phyloP scores from a whole-genome alignment of 129 eudicot genomes.

The Saussurea involucrata region DNA sequence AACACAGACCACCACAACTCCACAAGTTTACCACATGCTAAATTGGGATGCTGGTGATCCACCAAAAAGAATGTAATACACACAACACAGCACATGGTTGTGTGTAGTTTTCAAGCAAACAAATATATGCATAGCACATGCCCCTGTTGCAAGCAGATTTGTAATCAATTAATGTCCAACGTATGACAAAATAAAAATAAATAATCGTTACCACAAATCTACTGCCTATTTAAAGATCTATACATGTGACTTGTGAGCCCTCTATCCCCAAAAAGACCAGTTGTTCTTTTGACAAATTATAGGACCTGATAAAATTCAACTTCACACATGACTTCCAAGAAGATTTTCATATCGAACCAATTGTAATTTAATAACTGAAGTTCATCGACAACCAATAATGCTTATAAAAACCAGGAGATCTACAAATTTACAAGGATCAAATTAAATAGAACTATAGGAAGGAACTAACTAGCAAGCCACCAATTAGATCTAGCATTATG shows the following conservation, averaged over 20 bases:
- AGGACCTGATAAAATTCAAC: constrained; percentile 19
- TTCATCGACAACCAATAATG: neutral
- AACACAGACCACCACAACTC: constrained; percentile 2
- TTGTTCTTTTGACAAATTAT: too few relatives aligned
- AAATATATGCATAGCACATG: constrained; percentile 30
- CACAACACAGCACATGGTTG: constrained; percentile 24
- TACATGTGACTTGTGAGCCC: too few relatives aligned
- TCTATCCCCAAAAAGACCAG: too few relatives aligned
- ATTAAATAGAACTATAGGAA: neutral
- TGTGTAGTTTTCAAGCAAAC: constrained; percentile 24
- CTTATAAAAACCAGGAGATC: neutral
- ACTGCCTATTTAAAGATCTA: constrained; percentile 7
- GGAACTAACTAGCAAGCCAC: neutral
- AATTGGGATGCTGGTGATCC: constrained; percentile 19
- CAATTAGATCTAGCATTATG: neutral
- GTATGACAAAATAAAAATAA: neutral
- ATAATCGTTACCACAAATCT: neutral
- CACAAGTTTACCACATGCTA: constrained; percentile 22
- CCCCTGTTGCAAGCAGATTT: neutral
- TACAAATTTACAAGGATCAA: neutral
- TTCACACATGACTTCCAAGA: constrained; percentile 7
- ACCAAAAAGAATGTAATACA: constrained; percentile 24
- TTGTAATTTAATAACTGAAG: neutral
- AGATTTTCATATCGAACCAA: neutral
- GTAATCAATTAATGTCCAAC: constrained; percentile 8